These are phyloP conservation scores for Pestalotiopsis sp. DNA, from an alignment of 2,329 filamentous ascomycete species.

Conservation along the genomic window DNA sequence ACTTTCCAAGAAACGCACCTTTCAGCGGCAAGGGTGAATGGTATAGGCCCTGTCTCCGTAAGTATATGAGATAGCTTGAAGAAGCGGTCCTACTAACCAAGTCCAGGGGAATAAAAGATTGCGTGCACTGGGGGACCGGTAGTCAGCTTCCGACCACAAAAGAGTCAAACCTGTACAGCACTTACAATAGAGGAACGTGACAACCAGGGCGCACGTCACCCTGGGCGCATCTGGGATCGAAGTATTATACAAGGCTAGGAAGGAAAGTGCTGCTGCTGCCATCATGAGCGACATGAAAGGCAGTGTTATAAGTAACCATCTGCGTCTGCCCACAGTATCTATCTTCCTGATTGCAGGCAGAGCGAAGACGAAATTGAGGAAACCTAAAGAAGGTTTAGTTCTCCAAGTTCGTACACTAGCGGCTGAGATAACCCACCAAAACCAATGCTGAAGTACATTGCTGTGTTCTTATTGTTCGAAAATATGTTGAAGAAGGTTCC, in stretches of 20 bases:
- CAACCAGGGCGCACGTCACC: conserved; percentile 20
- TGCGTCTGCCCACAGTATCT: conserved; percentile 42
- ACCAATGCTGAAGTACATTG: conserved; percentile 35
- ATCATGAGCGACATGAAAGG: conserved; percentile 47
- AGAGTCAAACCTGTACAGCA: background rate
- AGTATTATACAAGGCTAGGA: background rate
- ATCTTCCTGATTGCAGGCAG: conserved; percentile 43
- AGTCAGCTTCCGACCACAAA: background rate
- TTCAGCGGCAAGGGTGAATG: conserved; percentile 53
- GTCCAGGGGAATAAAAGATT: conserved; percentile 42
- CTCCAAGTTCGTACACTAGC: background rate
- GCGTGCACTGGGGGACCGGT: conserved; percentile 35
- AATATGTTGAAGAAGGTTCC: conserved; percentile 23
- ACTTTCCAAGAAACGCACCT: conserved; percentile 21
- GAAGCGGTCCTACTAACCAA: conserved; percentile 21
- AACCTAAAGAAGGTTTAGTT: conserved; percentile 26
- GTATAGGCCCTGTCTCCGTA: conserved; percentile 42
- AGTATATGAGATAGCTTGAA: background rate
- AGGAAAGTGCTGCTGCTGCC: conserved; percentile 40
- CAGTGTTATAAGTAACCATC: conserved; percentile 44
- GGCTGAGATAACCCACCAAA: conserved; percentile 24
- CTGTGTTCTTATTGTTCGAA: conserved; percentile 12
- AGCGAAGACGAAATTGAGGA: conserved; percentile 44
- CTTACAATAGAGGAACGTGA: conserved; percentile 39
- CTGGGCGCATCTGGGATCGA: background rate